phyloP scores from a whole-genome alignment of 805 yeast species.

The Jamesozyma gamospora region DNA sequence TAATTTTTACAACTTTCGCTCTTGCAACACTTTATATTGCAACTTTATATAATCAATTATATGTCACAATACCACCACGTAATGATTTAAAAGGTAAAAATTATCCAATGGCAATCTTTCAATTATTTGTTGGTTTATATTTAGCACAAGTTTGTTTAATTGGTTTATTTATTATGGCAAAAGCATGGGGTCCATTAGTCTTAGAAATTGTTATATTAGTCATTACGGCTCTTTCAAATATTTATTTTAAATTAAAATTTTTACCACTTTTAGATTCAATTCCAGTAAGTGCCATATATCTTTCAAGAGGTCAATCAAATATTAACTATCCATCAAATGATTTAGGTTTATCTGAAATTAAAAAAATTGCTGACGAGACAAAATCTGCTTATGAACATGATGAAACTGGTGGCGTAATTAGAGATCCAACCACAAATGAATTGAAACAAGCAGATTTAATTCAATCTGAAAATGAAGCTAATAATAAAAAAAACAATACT shows the following conservation, averaged over 20 bases:
- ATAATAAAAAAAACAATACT: slow-evolving; percentile 20
- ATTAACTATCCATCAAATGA: slow-evolving; percentile 51
- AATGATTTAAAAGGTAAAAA: slow-evolving; percentile 61
- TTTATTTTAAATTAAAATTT: slow-evolving; percentile 49
- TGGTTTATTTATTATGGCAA: slow-evolving; percentile 66
- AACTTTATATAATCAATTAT: slow-evolving; percentile 49
- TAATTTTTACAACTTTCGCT: slow-evolving; percentile 56
- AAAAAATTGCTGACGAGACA: slow-evolving; percentile 36
- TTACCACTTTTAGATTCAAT: slow-evolving; percentile 57
- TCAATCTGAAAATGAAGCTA: slow-evolving; percentile 8
- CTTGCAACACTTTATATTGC: slow-evolving; percentile 51
- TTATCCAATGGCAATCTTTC: slow-evolving; percentile 64
- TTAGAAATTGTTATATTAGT: slow-evolving; percentile 52
- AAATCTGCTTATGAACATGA: slow-evolving; percentile 16
- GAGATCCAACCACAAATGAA: slow-evolving; percentile 24
- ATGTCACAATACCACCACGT: slow-evolving; percentile 46
- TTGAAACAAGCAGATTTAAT: slow-evolving; percentile 23
- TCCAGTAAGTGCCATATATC: slow-evolving; percentile 48
- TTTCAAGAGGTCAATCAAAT: slow-evolving; percentile 32
- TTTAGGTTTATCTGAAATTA: slow-evolving; percentile 53
- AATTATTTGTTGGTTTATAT: slow-evolving; percentile 61
- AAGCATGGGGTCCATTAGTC: slow-evolving; percentile 71
- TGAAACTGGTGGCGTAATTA: slow-evolving; percentile 20
- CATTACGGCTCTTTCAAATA: slow-evolving; percentile 49
- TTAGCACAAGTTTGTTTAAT: slow-evolving; percentile 59